Evolutionary conservation across 331 rosid genomes (phyloP).

Genomic region (Phaseolus coccineus): DNA sequence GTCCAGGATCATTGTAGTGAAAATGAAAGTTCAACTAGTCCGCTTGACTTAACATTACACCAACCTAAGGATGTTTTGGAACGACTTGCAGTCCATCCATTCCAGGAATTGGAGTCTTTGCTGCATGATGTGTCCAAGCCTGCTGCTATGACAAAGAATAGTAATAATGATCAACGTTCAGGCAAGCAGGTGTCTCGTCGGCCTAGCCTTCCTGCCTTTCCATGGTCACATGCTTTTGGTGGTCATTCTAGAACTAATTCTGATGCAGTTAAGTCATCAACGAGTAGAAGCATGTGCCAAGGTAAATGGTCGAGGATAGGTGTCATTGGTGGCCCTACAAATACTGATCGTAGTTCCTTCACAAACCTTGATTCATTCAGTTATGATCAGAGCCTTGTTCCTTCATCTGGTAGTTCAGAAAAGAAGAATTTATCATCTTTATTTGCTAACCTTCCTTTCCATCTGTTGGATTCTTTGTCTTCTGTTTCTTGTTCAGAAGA

Average conservation of each 20-base stretch:
- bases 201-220: constrained; percentile 82
- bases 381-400: constrained; percentile 80
- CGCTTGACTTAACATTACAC: constrained; percentile 66
- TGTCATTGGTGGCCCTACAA: constrained; percentile 52
- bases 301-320: constrained; percentile 85
- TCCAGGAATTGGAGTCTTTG: constrained; percentile 84
- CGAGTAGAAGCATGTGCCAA: constrained; percentile 76
- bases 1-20: constrained; percentile 69
- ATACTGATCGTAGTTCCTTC: constrained; percentile 53
- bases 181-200: constrained; percentile 78
- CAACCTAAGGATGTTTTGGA: constrained; percentile 75
- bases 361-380: constrained; percentile 74
- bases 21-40: constrained; percentile 60
- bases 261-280: constrained; percentile 72
- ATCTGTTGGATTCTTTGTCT: constrained; percentile 56
- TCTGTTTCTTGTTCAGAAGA: constrained; percentile 57
- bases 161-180: constrained; percentile 62
- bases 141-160: constrained; percentile 61
- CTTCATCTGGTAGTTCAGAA: constrained; percentile 66
- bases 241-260: constrained; percentile 79
- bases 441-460: constrained; percentile 54
- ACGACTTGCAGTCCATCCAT: constrained; percentile 71
- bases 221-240: constrained; percentile 85
- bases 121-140: constrained; percentile 83
- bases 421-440: constrained; percentile 41